Base-by-base conservation (phyloP, 2,329 filamentous ascomycete genomes). In the Penicillium sp. region DNA sequence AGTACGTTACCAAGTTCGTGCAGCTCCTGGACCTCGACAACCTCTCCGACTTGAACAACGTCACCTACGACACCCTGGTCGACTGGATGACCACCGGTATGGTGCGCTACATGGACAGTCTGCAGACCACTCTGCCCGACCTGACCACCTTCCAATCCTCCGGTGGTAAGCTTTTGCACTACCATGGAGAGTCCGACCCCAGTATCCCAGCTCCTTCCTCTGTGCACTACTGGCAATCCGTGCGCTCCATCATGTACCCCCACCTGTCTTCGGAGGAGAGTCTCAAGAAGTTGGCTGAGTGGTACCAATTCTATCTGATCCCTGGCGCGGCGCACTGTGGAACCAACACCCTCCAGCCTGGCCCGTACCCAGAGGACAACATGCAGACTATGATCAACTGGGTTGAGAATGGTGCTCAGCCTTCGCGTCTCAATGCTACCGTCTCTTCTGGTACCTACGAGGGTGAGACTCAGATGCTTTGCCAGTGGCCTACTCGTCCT, bases 111-210 rank as follows among this genome's bases (percentile, higher is more conserved):
- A 55, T 72, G 29, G 79, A 82, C 60, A 78, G 66, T 45, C 72
- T 83, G 3, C 81, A 84, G 61, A 84, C 81, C 8, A 83, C 77
- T 1, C 62, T 77, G 22, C 79, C 81, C 0, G 82, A 85, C 58
- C 72, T 85, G 0, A 79, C 77, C 0, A 58, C 71, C 8, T 83
- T 83, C 72, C 70, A 79, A 31, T 53, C 70, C 2, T 61, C 72
- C 0, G 82, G 82, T 22, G 82, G 80, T 48, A 85, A 85, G 67
- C 67, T 85, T 4, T 69, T 86, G 10, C 81, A 84, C 66, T 83
- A 77, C 71, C 82, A 85, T 67, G 82, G 82, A 48, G 81, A 85
- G 67, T 79, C 77, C 1, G 83, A 85, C 65, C 67, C 73, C 13
- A 77, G 74, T 6, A 72, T 86, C 55, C 82, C 82, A 1, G 66